Evolutionary conservation across 2,329 filamentous ascomycete genomes (phyloP).

Genomic region (Beauveria sp.): DNA sequence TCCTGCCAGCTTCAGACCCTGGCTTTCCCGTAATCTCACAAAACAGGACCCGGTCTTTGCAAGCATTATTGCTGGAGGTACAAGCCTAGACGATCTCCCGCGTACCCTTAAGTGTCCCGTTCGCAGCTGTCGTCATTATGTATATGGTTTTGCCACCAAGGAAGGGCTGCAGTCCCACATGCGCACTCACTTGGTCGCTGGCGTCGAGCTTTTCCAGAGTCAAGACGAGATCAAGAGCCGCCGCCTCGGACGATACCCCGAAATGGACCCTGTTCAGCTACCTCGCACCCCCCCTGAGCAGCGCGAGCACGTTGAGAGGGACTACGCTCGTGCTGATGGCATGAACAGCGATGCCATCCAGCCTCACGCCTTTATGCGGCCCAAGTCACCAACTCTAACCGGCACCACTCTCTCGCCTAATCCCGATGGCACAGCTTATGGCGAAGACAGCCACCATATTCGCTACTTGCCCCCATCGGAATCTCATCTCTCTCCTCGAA

Average conservation of each 20-base stretch:
- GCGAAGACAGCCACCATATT: not conserved
- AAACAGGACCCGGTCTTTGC: conserved; percentile 9
- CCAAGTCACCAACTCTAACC: conserved; percentile 5
- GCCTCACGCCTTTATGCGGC: not conserved
- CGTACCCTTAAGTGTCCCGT: conserved; percentile 45
- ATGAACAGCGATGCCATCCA: not conserved
- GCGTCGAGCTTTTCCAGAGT: conserved; percentile 30
- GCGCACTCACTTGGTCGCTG: conserved; percentile 34
- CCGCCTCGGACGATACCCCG: conserved; percentile 12
- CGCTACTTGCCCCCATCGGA: not conserved
- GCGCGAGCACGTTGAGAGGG: not conserved
- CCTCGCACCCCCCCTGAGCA: conserved; percentile 8
- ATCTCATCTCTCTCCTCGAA: not conserved
- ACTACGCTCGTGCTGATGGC: not conserved
- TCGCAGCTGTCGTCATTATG: conserved; percentile 48
- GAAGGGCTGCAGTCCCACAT: conserved; percentile 46
- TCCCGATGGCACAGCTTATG: not conserved
- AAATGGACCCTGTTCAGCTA: conserved; percentile 4
- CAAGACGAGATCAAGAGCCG: conserved; percentile 27
- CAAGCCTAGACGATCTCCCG: not conserved
- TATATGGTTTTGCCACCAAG: conserved; percentile 47
- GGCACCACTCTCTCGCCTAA: conserved; percentile 8
- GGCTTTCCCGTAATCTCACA: conserved; percentile 8
- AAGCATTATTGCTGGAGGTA: not conserved
- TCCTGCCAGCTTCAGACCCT: conserved; percentile 8